Percentiles rank a stretch among this genome's conserved stretches.
These are phyloP conservation scores for Dioszegia crocea DNA, from an alignment of 768 basidiomycete species.

Conservation along the genomic window DNA sequence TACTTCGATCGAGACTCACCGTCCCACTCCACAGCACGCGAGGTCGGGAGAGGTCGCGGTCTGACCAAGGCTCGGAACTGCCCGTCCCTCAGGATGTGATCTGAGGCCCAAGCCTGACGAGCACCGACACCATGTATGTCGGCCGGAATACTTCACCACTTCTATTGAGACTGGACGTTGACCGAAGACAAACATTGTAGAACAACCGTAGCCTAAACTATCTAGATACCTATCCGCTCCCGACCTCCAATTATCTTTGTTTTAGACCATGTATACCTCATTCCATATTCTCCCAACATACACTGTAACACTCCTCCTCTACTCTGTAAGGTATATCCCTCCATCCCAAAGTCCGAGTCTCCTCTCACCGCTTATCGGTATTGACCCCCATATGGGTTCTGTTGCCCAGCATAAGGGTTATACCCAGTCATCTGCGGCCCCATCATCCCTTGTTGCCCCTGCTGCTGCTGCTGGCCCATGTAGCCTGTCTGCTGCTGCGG, in stretches of 20 bases:
- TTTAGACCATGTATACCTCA: background rate
- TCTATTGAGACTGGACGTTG: no score
- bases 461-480: conserved; percentile 3
- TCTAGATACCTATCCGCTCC: background rate
- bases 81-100: no score
- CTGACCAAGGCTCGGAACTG: no score
- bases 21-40: no score
- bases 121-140: no score
- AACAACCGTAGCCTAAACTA: background rate
- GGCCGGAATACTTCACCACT: no score
- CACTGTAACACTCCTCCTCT: background rate
- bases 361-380: background rate
- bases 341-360: no score
- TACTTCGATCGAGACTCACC: no score
- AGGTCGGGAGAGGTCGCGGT: no score
- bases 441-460: conserved; percentile 17
- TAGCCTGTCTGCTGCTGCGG: conserved; percentile 13
- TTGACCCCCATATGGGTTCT: conserved; percentile 8
- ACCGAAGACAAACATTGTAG: background rate
- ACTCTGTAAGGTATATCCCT: no score
- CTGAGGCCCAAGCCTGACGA: no score
- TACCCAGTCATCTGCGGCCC: conserved; percentile 38
- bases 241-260: background rate
- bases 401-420: conserved; percentile 23
- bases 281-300: background rate